Evolutionary conservation across 2,329 filamentous ascomycete species (phyloP).

Genomic region (Monosporascus sp.): DNA sequence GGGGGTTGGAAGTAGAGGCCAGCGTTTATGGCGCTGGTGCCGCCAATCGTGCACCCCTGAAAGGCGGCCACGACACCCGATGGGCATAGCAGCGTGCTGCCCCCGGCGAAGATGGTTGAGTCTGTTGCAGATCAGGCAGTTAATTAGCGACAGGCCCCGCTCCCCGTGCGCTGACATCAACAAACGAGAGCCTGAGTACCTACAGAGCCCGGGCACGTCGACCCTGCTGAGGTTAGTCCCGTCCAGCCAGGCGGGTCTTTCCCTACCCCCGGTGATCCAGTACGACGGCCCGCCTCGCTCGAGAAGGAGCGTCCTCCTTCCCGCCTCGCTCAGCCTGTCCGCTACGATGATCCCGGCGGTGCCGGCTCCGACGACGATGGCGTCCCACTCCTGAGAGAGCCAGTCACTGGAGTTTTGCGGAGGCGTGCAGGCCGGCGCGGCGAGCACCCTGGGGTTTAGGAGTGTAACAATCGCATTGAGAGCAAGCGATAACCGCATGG

Average conservation of each 20-base stretch:
- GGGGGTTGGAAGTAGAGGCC: conserved; percentile 49
- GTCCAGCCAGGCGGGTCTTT: conserved; percentile 41
- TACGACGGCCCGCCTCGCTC: conserved; percentile 47
- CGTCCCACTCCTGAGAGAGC: conserved; percentile 23
- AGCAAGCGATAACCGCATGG: background rate
- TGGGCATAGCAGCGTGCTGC: conserved; percentile 34
- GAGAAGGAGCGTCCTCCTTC: conserved; percentile 45
- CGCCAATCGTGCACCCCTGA: conserved; percentile 46
- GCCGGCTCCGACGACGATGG: conserved; percentile 43
- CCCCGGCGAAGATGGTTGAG: conserved; percentile 42
- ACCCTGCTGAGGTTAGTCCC: conserved; percentile 43
- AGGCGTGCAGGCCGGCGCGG: conserved; percentile 6
- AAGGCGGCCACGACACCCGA: conserved; percentile 34
- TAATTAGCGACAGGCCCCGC: background rate
- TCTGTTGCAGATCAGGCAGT: conserved; percentile 20
- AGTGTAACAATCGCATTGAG: conserved; percentile 4
- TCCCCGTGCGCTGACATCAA: background rate
- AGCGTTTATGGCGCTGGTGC: conserved; percentile 48
- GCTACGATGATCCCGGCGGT: conserved; percentile 48
- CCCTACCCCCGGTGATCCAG: conserved; percentile 40
- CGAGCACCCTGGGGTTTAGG: conserved; percentile 5
- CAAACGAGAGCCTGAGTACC: conserved; percentile 8
- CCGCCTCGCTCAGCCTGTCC: conserved; percentile 44
- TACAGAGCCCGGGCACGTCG: conserved; percentile 46
- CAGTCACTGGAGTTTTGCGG: conserved; percentile 14